A percentile compares a stretch with the other conserved stretches of the same genome.
These are phyloP conservation scores for Ascomycota sp. DNA, from an alignment of 2,329 filamentous ascomycete genomes.

Conservation along the genomic window DNA sequence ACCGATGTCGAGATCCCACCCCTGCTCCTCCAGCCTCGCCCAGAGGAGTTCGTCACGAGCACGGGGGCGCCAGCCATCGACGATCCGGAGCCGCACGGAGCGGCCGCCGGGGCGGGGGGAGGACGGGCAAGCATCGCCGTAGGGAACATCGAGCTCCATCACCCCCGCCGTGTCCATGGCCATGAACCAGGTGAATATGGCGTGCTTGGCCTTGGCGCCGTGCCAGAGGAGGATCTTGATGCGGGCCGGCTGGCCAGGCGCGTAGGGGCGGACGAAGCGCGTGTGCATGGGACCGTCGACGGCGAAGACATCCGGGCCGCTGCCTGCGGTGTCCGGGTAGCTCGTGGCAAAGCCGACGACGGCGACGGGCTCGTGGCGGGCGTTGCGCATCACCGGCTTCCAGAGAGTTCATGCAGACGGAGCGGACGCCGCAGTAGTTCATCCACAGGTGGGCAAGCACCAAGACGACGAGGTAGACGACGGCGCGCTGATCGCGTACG, in stretches of 20 bases:
- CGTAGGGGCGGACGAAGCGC: slow-evolving; percentile 10
- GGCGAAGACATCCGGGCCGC: slow-evolving; percentile 6
- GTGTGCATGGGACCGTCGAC: slow-evolving; percentile 11
- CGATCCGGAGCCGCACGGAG: neutral
- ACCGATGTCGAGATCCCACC: slow-evolving; percentile 16
- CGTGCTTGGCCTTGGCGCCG: slow-evolving; percentile 9
- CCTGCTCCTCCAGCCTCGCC: slow-evolving; percentile 8
- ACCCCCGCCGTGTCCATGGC: slow-evolving; percentile 17
- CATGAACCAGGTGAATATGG: slow-evolving; percentile 16
- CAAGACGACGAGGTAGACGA: slow-evolving; percentile 51
- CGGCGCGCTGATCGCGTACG: slow-evolving; percentile 49
- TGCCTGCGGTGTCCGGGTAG: slow-evolving; percentile 17
- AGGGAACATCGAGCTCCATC: slow-evolving; percentile 7
- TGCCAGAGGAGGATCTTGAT: slow-evolving; percentile 17
- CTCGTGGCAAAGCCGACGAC: slow-evolving; percentile 20
- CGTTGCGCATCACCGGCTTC: slow-evolving; percentile 12
- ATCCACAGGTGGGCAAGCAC: slow-evolving; percentile 60
- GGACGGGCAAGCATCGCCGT: slow-evolving; percentile 3
- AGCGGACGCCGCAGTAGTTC: slow-evolving; percentile 70
- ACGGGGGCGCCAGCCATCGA: neutral
- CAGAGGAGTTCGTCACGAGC: slow-evolving; percentile 8
- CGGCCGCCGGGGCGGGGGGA: neutral
- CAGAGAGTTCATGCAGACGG: slow-evolving; percentile 59
- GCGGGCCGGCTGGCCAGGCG: slow-evolving; percentile 3
- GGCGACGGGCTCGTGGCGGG: slow-evolving; percentile 7